Conservation (phyloP, 768 basidiomycete species). For the Lactarius hengduanensis region DNA sequence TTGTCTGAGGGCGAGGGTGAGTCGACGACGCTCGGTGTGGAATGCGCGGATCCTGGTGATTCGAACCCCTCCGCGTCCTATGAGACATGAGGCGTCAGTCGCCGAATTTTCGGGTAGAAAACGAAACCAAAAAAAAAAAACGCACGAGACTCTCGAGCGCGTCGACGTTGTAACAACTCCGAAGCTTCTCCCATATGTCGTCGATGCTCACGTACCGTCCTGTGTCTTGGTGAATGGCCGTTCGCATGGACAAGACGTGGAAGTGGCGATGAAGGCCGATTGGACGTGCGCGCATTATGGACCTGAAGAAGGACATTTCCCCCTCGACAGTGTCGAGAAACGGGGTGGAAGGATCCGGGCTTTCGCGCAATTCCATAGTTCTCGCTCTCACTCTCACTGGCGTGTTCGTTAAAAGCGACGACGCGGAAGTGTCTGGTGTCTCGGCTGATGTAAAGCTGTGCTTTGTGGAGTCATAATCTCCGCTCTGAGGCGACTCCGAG, state of each 20-base stretch:
- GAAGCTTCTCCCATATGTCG: conserved; percentile 74
- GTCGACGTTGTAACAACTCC: conserved; percentile 70
- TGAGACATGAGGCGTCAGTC: neutral
- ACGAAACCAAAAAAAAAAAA: conserved; percentile 25
- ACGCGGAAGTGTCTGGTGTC: conserved; percentile 15
- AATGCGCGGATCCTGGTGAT: conserved; percentile 40
- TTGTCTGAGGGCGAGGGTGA: conserved; percentile 72
- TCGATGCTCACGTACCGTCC: conserved; percentile 56
- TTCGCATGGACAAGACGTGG: conserved; percentile 73
- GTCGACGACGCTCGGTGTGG: conserved; percentile 49
- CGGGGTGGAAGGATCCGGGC: conserved; percentile 14
- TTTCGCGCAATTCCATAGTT: conserved; percentile 21
- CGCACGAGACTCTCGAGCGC: conserved; percentile 69
- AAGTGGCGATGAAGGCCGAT: conserved; percentile 83
- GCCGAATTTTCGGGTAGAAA: neutral
- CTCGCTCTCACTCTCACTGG: neutral
- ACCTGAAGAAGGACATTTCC: conserved; percentile 83
- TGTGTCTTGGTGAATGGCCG: conserved; percentile 69
- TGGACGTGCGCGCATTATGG: conserved; percentile 76
- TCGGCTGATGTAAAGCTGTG: neutral
- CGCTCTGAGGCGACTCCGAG: no score
- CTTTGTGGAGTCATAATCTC: no score
- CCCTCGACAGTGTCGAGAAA: conserved; percentile 69
- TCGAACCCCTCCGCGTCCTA: conserved; percentile 36
- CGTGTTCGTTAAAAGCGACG: neutral